These are phyloP conservation scores for Nyctanthes arbortristis DNA, from an alignment of 257 asterid genomes.

Conservation along the genomic window DNA sequence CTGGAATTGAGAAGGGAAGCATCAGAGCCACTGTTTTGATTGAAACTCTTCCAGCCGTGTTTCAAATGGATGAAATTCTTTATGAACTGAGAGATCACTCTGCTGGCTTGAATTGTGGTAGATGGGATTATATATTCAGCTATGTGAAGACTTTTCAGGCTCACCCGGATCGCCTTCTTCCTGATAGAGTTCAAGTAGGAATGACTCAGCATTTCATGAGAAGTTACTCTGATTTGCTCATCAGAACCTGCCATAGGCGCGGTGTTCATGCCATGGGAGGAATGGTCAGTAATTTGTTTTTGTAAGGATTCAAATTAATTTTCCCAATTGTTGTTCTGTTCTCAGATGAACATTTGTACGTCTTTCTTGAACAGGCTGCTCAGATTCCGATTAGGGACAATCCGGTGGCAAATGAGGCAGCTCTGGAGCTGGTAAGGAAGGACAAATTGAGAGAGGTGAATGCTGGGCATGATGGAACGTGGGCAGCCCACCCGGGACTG, in stretches of 20 bases:
- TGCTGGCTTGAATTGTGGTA: slow-evolving; percentile 83
- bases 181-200: slow-evolving; percentile 88
- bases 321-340: too few relatives aligned
- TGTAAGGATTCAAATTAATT: background rate
- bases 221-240: slow-evolving; percentile 84
- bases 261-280: slow-evolving; percentile 99
- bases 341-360: background rate
- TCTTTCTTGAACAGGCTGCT: slow-evolving; percentile 67
- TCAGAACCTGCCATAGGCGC: slow-evolving; percentile 80
- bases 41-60: slow-evolving; percentile 96
- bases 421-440: slow-evolving; percentile 68
- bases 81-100: slow-evolving; percentile 86
- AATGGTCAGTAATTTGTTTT: slow-evolving; percentile 44
- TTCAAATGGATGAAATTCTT: slow-evolving; percentile 90
- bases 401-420: slow-evolving; percentile 79
- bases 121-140: slow-evolving; percentile 99
- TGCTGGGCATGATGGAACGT: slow-evolving; percentile 98
- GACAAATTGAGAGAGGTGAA: slow-evolving; percentile 80
- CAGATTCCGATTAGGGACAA: slow-evolving; percentile 92
- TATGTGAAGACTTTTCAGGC: slow-evolving; percentile 88
- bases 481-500: slow-evolving; percentile 99
- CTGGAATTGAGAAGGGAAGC: slow-evolving; percentile 78
- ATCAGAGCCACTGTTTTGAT: slow-evolving; percentile 91
- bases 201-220: slow-evolving; percentile 93
- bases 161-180: slow-evolving; percentile 82